These are phyloP conservation scores for Starmera dryadoides DNA, from an alignment of 805 yeast genomes.

Conservation along the genomic window DNA sequence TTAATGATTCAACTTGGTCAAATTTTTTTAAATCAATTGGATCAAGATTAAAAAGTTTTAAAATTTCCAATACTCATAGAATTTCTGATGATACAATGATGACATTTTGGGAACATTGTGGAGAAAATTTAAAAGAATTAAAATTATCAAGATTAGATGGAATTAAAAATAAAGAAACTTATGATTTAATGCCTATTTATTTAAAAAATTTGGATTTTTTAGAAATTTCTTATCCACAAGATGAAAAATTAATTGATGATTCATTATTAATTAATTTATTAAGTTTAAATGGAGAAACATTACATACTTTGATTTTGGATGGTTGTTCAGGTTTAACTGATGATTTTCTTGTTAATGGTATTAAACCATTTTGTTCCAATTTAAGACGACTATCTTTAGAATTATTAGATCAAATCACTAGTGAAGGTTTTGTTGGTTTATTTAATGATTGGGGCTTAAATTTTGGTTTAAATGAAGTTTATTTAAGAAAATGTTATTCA, in stretches of 20 bases:
- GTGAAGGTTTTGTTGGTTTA: slow-evolving; percentile 54
- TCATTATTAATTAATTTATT: slow-evolving; percentile 56
- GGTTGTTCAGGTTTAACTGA: slow-evolving; percentile 76
- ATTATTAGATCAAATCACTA: slow-evolving; percentile 57
- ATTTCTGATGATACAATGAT: slow-evolving; percentile 62
- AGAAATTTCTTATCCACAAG: slow-evolving; percentile 62
- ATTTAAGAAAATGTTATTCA: slow-evolving; percentile 57
- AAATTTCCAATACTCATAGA: slow-evolving; percentile 76
- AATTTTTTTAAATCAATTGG: slow-evolving; percentile 58
- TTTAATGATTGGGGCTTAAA: slow-evolving; percentile 48
- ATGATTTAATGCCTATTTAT: slow-evolving; percentile 60
- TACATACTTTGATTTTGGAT: slow-evolving; percentile 53
- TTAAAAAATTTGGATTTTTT: slow-evolving; percentile 46
- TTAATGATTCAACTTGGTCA: slow-evolving; percentile 73
- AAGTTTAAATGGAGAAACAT: slow-evolving; percentile 52
- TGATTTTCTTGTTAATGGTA: slow-evolving; percentile 45
- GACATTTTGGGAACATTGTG: slow-evolving; percentile 54
- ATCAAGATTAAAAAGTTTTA: slow-evolving; percentile 46
- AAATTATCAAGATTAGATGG: slow-evolving; percentile 70
- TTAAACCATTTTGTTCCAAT: slow-evolving; percentile 48
- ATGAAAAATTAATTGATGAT: slow-evolving; percentile 61
- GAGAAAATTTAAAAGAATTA: slow-evolving; percentile 46
- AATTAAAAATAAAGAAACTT: slow-evolving; percentile 46
- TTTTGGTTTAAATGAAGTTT: slow-evolving; percentile 54
- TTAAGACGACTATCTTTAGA: slow-evolving; percentile 54